These are phyloP conservation scores for Colletotrichum sp. DNA, from an alignment of 2,329 filamentous ascomycete genomes.

Conservation along the genomic window DNA sequence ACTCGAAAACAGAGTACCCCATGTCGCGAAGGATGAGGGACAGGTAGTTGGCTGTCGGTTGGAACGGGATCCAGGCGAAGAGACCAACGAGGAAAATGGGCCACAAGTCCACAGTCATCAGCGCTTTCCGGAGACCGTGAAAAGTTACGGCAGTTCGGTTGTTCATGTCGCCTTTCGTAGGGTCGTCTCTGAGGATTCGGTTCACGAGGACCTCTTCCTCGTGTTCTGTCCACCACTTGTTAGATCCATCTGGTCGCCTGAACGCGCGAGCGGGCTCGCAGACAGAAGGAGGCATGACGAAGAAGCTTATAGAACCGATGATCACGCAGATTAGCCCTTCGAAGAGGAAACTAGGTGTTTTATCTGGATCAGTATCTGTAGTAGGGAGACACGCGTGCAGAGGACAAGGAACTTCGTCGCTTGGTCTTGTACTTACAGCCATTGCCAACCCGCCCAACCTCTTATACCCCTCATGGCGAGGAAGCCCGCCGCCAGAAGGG, in stretches of 20 bases:
- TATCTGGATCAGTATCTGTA: background rate
- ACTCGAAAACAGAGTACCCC: slow-evolving; percentile 46
- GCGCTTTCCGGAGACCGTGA: slow-evolving; percentile 51
- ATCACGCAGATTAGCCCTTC: slow-evolving; percentile 32
- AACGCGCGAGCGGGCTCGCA: background rate
- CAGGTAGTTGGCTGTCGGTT: slow-evolving; percentile 26
- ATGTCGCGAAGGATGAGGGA: slow-evolving; percentile 25
- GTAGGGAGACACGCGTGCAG: background rate
- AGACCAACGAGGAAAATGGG: slow-evolving; percentile 55
- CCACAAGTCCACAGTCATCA: slow-evolving; percentile 53
- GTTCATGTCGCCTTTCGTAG: slow-evolving; percentile 61
- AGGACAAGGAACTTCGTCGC: background rate
- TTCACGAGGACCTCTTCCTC: slow-evolving; percentile 65
- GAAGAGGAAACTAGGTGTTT: slow-evolving; percentile 32
- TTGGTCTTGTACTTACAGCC: slow-evolving; percentile 37
- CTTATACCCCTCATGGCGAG: slow-evolving; percentile 53
- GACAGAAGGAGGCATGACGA: slow-evolving; percentile 30
- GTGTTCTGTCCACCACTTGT: slow-evolving; percentile 51
- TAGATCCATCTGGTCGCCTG: slow-evolving; percentile 36
- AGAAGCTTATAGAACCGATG: slow-evolving; percentile 45
- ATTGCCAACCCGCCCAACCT: slow-evolving; percentile 61
- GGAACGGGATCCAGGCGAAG: slow-evolving; percentile 37
- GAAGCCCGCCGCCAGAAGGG: slow-evolving; percentile 48
- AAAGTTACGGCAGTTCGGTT: slow-evolving; percentile 61
- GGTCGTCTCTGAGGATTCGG: slow-evolving; percentile 57